Evolutionary conservation across 1,139 yeast genomes (phyloP).

Genomic region (Nematodospora anomalae): DNA sequence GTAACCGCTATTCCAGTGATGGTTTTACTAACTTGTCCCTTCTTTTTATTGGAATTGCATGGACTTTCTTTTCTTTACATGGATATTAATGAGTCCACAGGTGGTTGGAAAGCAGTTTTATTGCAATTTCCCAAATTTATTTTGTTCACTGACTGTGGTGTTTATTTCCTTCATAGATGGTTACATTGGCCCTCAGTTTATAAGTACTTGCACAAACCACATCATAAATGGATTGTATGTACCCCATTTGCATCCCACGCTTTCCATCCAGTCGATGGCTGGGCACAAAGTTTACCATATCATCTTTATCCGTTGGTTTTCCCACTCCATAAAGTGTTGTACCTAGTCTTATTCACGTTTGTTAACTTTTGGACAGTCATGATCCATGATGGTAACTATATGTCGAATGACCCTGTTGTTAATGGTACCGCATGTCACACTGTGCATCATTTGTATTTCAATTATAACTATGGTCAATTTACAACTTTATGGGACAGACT

Average conservation of each 20-base stretch:
- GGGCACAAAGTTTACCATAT: conserved; percentile 87
- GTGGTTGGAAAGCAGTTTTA: conserved; percentile 66
- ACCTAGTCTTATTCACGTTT: conserved; percentile 76
- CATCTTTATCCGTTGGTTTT: conserved; percentile 86
- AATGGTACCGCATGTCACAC: conserved; percentile 99
- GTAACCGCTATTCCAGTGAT: conserved; percentile 79
- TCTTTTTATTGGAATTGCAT: conserved; percentile 78
- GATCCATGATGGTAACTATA: conserved; percentile 97
- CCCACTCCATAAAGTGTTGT: conserved; percentile 88
- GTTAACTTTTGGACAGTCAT: conserved; percentile 98
- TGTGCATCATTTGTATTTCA: conserved; percentile 92
- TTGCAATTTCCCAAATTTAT: conserved; percentile 75
- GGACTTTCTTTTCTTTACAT: conserved; percentile 82
- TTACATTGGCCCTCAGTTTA: conserved; percentile 89
- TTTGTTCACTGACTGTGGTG: conserved; percentile 90
- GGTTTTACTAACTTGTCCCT: conserved; percentile 86
- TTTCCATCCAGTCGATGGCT: conserved; percentile 98
- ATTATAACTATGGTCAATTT: conserved; percentile 97
- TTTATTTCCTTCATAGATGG: conserved; percentile 88
- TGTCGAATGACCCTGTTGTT: conserved; percentile 89
- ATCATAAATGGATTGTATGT: conserved; percentile 98
- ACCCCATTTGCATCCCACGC: conserved; percentile 99
- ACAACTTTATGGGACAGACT: conserved; percentile 97
- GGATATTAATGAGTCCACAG: conserved; percentile 58
- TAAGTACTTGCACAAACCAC: conserved; percentile 92